These are phyloP conservation scores for Phyllosticta paracitricarpa DNA, from an alignment of 2,329 filamentous ascomycete species.

Conservation along the genomic window DNA sequence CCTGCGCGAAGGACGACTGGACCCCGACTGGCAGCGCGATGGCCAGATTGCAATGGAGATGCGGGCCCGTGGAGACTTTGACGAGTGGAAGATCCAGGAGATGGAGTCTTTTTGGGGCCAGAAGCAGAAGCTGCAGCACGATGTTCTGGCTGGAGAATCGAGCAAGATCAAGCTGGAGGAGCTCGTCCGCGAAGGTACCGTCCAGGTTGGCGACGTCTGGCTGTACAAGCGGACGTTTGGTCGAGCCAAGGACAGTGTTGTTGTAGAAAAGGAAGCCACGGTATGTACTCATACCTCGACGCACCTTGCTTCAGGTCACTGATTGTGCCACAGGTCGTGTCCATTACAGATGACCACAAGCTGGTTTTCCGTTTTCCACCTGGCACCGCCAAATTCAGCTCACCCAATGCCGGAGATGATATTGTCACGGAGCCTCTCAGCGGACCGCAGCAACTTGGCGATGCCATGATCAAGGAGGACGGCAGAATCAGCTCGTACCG, in stretches of 20 bases:
- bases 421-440: background rate
- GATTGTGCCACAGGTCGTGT: background rate
- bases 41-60: conserved; percentile 44
- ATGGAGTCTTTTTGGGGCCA: conserved; percentile 50
- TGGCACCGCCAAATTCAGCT: conserved; percentile 2
- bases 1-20: conserved; percentile 44
- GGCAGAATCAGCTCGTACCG: conserved; percentile 5
- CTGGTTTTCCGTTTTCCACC: background rate
- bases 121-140: conserved; percentile 30
- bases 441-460: conserved; percentile 6
- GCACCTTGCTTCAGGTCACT: background rate
- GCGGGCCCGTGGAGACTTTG: conserved; percentile 45
- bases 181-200: conserved; percentile 7
- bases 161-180: conserved; percentile 25
- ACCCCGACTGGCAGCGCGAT: conserved; percentile 46
- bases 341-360: conserved; percentile 4
- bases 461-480: conserved; percentile 9
- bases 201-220: conserved; percentile 13
- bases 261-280: conserved; percentile 12
- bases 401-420: background rate
- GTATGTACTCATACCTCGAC: background rate
- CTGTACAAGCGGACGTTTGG: conserved; percentile 2
- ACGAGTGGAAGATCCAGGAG: conserved; percentile 45
- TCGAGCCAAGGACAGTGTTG: background rate
- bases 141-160: conserved; percentile 32